Evolutionary conservation across 2,329 filamentous ascomycete genomes (phyloP).

Genomic region (Hypocreales sp.): DNA sequence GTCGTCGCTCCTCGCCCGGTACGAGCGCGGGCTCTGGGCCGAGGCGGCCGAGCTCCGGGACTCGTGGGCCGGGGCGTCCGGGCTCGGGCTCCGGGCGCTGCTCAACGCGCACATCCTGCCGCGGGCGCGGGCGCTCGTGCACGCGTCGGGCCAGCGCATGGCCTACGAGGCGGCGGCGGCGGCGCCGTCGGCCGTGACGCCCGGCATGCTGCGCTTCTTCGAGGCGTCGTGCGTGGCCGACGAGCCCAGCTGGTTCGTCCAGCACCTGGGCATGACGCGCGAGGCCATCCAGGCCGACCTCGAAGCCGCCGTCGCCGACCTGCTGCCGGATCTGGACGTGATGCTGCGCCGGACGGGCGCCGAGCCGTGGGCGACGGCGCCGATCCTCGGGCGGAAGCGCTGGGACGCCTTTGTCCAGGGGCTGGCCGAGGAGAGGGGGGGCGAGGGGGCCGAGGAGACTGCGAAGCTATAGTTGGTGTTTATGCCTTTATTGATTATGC

Average conservation of each 20-base stretch:
- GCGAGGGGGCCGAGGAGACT: too few relatives aligned
- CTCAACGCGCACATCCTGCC: constrained; percentile 10
- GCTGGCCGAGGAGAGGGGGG: too few relatives aligned
- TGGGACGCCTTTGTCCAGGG: too few relatives aligned
- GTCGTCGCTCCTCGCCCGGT: constrained; percentile 7
- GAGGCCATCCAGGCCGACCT: neutral
- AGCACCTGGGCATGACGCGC: neutral
- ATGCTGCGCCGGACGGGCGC: constrained; percentile 1
- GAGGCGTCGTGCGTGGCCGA: constrained; percentile 4
- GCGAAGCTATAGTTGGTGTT: too few relatives aligned
- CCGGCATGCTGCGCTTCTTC: constrained; percentile 4
- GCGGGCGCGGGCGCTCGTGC: constrained; percentile 9
- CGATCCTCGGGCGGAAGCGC: too few relatives aligned
- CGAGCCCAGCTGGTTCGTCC: constrained; percentile 6
- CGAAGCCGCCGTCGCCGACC: neutral
- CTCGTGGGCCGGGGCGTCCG: constrained; percentile 4
- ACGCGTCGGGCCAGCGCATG: constrained; percentile 13
- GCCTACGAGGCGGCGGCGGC: constrained; percentile 10
- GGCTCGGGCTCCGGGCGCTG: too few relatives aligned
- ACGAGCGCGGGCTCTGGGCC: constrained; percentile 9
- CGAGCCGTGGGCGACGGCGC: constrained; percentile 1
- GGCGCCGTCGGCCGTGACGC: neutral
- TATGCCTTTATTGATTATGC: too few relatives aligned
- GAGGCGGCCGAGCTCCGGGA: constrained; percentile 6
- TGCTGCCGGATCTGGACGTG: constrained; percentile 1